Base-by-base conservation (phyloP, 225 moss, liverwort and hornwort species). In the Lunularia cruciata region DNA sequence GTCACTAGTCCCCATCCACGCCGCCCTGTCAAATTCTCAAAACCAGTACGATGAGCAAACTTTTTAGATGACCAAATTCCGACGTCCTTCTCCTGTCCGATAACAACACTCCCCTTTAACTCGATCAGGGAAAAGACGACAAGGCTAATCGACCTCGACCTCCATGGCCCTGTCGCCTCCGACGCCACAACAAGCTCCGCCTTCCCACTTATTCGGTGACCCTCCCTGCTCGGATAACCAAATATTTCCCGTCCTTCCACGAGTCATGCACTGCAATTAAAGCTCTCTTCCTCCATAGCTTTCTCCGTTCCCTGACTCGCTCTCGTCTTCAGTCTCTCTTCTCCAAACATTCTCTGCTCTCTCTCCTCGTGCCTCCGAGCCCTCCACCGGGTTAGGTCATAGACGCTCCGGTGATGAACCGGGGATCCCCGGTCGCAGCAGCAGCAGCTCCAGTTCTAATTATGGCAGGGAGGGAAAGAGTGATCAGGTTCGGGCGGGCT, bases 401-500 rank as follows among this genome's bases (percentile, higher is more conserved):
- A 1, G 18, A 34, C 26, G 32, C 57, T 32, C 57, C 57, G 32
- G 32, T 57, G 33, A 14, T 13, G 34, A 34, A 57, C 57, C 57
- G 57, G 57, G 34, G 57, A 57, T 34, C 57, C 19, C 57, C 57
- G 57, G 57, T 57, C 33, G 57, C 34, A n/a, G n/a, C 19, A 32
- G 16, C 43, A 25, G 53, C 23, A 23, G 23, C 53, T 53, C 3
- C 18, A n/a, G 15, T 48, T 33, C 57, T 57, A 57, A 57, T 15
- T 57, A 16, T 57, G 57, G 57, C 57, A 9, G 6, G 14, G 32
- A 13, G 32, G 57, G 32, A 43, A 10, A 11, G 3, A 43, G 43
- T 10, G 43, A 43, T 43, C 43, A 16, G 3, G 16, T 10, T 1
- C 43, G 12, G 12, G 43, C 43, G 43, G 12, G 3, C 43, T 6